A percentile compares a stretch with the other conserved stretches of the same genome.
phyloP scores from a whole-genome alignment of 176 grass and related monocot species.

The Alloteropsis semialata region DNA sequence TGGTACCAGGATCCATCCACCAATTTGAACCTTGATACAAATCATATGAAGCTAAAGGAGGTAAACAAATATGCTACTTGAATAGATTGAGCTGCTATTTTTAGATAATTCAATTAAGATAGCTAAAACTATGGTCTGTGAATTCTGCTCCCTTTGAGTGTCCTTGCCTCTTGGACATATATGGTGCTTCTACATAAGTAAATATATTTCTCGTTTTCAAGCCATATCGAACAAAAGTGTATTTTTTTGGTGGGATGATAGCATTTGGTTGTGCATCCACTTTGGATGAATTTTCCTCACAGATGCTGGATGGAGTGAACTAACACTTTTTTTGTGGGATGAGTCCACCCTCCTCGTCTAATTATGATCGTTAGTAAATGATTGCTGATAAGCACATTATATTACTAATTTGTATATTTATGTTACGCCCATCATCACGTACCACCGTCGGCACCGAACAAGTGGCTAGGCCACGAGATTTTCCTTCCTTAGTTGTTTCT shows the following conservation, averaged over 20 bases:
- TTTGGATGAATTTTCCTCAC: too few species aligned
- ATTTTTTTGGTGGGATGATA: not conserved
- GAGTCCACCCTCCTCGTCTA: too few species aligned
- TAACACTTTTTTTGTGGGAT: too few species aligned
- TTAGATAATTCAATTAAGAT: not conserved
- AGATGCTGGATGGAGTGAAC: too few species aligned
- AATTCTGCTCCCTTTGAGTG: slow-evolving; percentile 1
- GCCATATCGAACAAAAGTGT: not conserved
- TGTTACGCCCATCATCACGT: too few species aligned
- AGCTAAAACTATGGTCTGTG: not conserved
- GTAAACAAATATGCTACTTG: slow-evolving; percentile 38
- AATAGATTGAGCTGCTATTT: not conserved
- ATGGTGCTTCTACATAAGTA: not conserved
- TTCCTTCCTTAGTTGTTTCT: too few species aligned
- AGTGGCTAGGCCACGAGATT: too few species aligned
- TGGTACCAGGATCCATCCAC: slow-evolving; percentile 81
- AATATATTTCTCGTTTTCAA: not conserved
- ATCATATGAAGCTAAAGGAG: slow-evolving; percentile 66
- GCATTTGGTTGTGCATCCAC: too few species aligned
- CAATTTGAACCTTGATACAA: slow-evolving; percentile 69
- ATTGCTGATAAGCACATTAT: too few species aligned
- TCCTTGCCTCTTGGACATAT: not conserved
- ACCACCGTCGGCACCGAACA: too few species aligned
- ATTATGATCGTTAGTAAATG: too few species aligned
- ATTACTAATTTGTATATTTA: too few species aligned